Evolutionary conservation across 352 stramenopile genomes (phyloP), one percentile per base, ranked within the genome.

Genomic region (Albugo laibachii): DNA sequence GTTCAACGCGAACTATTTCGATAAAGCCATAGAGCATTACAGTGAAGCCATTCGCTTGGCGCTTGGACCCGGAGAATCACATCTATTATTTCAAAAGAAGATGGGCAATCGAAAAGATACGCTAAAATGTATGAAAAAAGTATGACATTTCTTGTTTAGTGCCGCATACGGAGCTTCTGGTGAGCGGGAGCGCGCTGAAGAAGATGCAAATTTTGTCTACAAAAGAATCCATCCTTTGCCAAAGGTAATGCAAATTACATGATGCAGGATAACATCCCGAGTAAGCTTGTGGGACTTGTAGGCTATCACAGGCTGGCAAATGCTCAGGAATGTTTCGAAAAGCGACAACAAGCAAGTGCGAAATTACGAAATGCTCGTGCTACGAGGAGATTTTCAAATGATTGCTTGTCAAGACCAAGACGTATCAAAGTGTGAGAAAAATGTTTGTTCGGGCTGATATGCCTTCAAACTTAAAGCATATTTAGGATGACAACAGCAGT

Each of bases 31-130:
- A 54, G 63, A 67, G 39, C 86, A 78, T 53, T 92, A 76, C 48
- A 60, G 53, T 11, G 51, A 87, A 73, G 72, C 76, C n/a, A 88
- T 88, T 36, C 64, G 61, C 34, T 56, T n/a, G n/a, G n/a, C n/a
- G n/a, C n/a, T n/a, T 88, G 35, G 62, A 80, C 45, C 63, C 76
- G 11, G 62, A 69, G 31, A 88, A 78, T 56, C 66, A 77, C 60
- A 71, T 88, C 41, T 88, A 85, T 59, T 88, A 88, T 61, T 88
- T 72, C 21, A 88, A 88, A 56, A 61, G 70, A 49, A 82, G 69
- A 66, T 82, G 18, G 20, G 46, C 42, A 13, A 0, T n/a, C 10
- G 15, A 5, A 18, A 6, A 45, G n/a, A 11, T 11, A 41, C 13
- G 8, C 18, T n/a, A n/a, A n/a, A n/a, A n/a, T n/a, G n/a, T n/a